These are phyloP conservation scores for Ocimum tenuiflorum DNA, from an alignment of 257 asterid species.

Conservation along the genomic window DNA sequence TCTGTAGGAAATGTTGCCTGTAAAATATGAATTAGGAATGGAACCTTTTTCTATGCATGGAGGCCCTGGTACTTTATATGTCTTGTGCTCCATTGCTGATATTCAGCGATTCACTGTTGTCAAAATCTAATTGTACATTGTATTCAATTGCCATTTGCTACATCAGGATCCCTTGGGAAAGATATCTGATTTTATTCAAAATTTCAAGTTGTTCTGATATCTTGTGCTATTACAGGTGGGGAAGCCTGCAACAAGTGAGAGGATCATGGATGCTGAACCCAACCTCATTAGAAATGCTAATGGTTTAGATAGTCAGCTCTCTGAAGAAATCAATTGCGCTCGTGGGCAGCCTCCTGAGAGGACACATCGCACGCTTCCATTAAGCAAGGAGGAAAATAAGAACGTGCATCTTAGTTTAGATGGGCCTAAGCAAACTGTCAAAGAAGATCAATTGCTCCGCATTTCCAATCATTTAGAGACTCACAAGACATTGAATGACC, in stretches of 20 bases:
- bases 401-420: slow-evolving; percentile 20
- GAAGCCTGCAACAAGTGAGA: slow-evolving; percentile 36
- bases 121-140: neutral
- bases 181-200: neutral
- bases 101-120: neutral
- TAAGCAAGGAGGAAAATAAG: slow-evolving; percentile 28
- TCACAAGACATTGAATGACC: slow-evolving; percentile 33
- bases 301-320: slow-evolving; percentile 28
- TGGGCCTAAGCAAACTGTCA: slow-evolving; percentile 31
- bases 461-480: slow-evolving; percentile 30
- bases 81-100: slow-evolving; percentile 11
- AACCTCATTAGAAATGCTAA: slow-evolving; percentile 30
- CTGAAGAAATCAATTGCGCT: slow-evolving; percentile 28
- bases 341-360: slow-evolving; percentile 36
- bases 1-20: no score
- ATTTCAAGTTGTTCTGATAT: slow-evolving; percentile 7
- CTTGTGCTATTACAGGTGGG: slow-evolving; percentile 37
- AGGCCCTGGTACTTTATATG: neutral
- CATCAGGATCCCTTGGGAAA: slow-evolving; percentile 10
- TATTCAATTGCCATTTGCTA: slow-evolving; percentile 15
- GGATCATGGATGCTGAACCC: slow-evolving; percentile 25
- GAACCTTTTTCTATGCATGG: neutral
- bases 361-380: slow-evolving; percentile 19
- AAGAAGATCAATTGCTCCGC: slow-evolving; percentile 29
- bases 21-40: neutral